Conservation (phyloP, 2,329 filamentous ascomycete species). For the Trichophaea hybrida region DNA sequence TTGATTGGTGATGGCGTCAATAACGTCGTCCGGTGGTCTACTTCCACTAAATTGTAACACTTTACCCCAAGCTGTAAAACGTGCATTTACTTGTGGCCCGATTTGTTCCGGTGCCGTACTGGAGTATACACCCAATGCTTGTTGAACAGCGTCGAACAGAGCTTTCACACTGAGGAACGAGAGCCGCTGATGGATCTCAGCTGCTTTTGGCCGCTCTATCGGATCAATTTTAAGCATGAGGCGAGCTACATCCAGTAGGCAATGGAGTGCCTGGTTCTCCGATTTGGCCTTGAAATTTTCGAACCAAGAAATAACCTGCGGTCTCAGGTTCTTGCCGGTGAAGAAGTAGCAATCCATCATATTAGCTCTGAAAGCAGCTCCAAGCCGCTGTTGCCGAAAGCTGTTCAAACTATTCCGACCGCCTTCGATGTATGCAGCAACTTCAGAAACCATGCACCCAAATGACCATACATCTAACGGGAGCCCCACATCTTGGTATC, state of each 20-base stretch:
- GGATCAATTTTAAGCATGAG: background rate
- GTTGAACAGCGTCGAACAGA: background rate
- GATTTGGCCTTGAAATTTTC: background rate
- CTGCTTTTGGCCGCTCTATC: background rate
- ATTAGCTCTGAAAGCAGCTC: background rate
- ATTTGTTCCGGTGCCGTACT: background rate
- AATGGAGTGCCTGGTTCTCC: background rate
- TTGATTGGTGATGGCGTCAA: background rate
- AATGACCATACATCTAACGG: background rate
- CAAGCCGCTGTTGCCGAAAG: background rate
- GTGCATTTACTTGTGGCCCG: background rate
- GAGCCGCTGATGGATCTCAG: background rate
- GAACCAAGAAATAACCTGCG: background rate
- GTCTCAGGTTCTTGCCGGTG: background rate
- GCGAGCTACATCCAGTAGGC: background rate
- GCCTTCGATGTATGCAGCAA: background rate
- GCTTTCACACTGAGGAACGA: background rate
- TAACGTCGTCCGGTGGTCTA: background rate
- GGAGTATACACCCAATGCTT: background rate
- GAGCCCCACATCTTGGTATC: background rate
- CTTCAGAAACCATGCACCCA: too few species aligned
- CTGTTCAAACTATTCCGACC: background rate
- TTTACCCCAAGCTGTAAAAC: background rate
- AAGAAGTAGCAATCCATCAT: background rate
- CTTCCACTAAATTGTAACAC: background rate